Conservation (phyloP, 2,329 filamentous ascomycete species). For the Alternaria metachromatica region DNA sequence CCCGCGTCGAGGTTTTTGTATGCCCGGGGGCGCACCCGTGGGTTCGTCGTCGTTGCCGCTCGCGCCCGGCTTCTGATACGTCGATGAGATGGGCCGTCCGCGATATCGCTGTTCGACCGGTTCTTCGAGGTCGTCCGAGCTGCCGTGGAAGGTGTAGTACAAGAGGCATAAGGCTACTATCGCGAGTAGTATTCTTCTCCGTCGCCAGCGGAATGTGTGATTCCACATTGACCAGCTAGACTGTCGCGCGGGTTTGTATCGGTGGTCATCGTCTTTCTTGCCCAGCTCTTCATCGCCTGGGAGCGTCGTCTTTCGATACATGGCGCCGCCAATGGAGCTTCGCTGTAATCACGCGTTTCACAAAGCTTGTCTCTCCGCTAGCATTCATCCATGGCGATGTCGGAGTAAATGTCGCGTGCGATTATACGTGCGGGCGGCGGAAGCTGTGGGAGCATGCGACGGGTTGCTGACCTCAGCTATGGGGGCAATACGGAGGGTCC, state of each 20-base stretch:
- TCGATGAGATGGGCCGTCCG: conserved; percentile 9
- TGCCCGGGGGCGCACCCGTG: conserved; percentile 37
- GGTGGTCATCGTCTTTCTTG: conserved; percentile 69
- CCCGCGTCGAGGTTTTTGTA: conserved; percentile 22
- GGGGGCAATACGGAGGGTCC: not conserved
- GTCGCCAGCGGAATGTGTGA: conserved; percentile 51
- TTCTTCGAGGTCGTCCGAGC: conserved; percentile 1
- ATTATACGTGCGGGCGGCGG: conserved; percentile 14
- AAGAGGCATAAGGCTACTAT: conserved; percentile 56
- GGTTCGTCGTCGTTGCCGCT: conserved; percentile 22
- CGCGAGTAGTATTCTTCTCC: conserved; percentile 56
- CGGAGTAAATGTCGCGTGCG: conserved; percentile 4
- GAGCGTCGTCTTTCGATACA: conserved; percentile 53
- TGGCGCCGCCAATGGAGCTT: conserved; percentile 33
- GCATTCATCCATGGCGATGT: conserved; percentile 37
- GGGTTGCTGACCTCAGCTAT: not conserved
- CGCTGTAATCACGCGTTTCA: conserved; percentile 38
- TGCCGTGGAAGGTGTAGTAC: conserved; percentile 66
- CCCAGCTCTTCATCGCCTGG: conserved; percentile 67
- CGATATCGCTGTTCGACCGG: not conserved
- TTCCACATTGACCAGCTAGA: conserved; percentile 30
- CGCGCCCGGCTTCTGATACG: conserved; percentile 14
- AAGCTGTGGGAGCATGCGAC: conserved; percentile 19
- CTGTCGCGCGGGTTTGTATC: conserved; percentile 48
- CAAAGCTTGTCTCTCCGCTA: conserved; percentile 24